These are phyloP conservation scores for Lantana camara DNA, from an alignment of 257 asterid genomes.

Conservation along the genomic window DNA sequence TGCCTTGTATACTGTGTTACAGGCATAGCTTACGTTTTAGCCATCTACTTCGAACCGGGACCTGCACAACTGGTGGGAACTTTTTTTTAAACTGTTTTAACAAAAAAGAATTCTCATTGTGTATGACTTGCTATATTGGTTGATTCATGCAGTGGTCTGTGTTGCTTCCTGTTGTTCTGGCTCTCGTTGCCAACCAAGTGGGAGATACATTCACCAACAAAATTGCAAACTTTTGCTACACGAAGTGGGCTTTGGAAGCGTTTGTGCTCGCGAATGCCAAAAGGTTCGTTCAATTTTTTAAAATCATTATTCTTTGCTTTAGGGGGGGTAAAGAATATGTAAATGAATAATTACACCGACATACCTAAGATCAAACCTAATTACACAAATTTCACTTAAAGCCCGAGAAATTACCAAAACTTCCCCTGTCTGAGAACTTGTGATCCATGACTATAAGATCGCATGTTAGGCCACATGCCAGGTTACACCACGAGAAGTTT, in stretches of 20 bases:
- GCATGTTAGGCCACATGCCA: too few species aligned
- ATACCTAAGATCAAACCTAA: too few species aligned
- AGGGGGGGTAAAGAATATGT: too few species aligned
- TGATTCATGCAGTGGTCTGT: conserved; percentile 55
- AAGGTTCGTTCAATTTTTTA: too few species aligned
- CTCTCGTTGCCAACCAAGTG: conserved; percentile 63
- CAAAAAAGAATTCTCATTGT: not conserved
- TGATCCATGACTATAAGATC: too few species aligned
- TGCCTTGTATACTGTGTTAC: conserved; percentile 95
- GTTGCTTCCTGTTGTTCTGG: conserved; percentile 66
- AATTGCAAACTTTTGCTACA: conserved; percentile 57
- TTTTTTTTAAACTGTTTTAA: too few species aligned
- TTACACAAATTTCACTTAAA: too few species aligned
- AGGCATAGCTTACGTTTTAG: conserved; percentile 90
- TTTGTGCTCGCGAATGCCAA: conserved; percentile 61
- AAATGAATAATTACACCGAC: too few species aligned
- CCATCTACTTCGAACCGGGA: conserved; percentile 87
- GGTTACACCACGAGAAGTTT: too few species aligned
- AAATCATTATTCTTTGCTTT: too few species aligned
- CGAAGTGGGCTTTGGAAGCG: conserved; percentile 72
- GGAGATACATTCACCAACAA: conserved; percentile 36
- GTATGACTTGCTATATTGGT: not conserved
- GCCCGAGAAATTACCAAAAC: too few species aligned
- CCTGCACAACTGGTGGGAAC: conserved; percentile 83
- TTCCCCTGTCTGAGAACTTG: too few species aligned